Base-by-base conservation (phyloP, 805 yeast genomes). In the Jamesozyma piceae region DNA sequence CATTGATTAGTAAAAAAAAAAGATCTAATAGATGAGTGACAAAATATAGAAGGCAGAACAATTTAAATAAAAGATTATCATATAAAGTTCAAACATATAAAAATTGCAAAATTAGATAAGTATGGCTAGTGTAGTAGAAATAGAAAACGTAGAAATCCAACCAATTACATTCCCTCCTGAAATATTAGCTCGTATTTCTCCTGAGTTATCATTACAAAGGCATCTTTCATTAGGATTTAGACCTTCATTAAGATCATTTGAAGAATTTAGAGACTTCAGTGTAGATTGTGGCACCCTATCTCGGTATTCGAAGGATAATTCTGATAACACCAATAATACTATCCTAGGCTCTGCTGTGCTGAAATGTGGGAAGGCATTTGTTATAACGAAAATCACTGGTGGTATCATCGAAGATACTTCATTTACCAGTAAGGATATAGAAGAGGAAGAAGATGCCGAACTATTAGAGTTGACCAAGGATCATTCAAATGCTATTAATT, bases 151-250 rank as follows among this genome's bases (percentile, higher is more conserved):
- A 29, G 63, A 55, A 8, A 38, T 63, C 10, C 56, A 66, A 35
- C 73, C 81, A 13, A 69, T 82, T 29, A 66, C 75, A 4, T 87
- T 88, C 58, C 80, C 92, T 1, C 90, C 95, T 0, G 82, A 80
- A 21, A 86, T 87, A 10, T 67, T 89, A 35, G 88, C 92, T 1
- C 68, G 92, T 41, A 74, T 89, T 30, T 86, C 94, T 2, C 96
- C 97, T 1, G 95, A 86, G 43, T 58, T 84, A 13, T 82, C 90
- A 4, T 68, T 89, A 35, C 82, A 83, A 57, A 74, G 94, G 55
- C 95, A 87, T 60, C 60, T 89, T 14, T 73, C 81, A 17, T 66
- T 77, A 17, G 90, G 92, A 0, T 55, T 82, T 19, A 78, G 97
- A 48, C 95, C 96, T 9, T 75, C 79, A 37, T 63, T 80, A 39